Conservation (phyloP, 2,329 filamentous ascomycete species). For the Thelonectria blattea region DNA sequence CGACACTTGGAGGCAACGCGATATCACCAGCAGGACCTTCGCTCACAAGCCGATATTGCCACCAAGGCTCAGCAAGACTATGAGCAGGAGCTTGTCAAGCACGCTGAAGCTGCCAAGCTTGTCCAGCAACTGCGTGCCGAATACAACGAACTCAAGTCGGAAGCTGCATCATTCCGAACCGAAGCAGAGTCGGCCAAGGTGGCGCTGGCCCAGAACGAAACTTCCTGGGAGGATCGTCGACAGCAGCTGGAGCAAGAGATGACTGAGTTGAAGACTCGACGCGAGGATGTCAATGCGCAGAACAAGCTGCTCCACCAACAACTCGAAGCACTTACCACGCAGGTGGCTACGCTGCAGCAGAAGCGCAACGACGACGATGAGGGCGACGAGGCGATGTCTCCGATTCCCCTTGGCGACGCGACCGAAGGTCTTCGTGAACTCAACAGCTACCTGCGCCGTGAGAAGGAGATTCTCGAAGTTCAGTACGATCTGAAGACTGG, state of each 20-base stretch:
- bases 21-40: conserved; percentile 89
- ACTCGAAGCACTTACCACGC: conserved; percentile 79
- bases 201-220: conserved; percentile 78
- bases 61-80: conserved; percentile 94
- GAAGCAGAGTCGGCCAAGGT: conserved; percentile 87
- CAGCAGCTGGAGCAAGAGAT: conserved; percentile 85
- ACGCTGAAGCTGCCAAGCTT: conserved; percentile 90
- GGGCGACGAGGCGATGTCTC: conserved; percentile 59
- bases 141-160: conserved; percentile 80
- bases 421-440: conserved; percentile 85
- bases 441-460: conserved; percentile 87
- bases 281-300: conserved; percentile 85
- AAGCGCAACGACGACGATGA: conserved; percentile 64
- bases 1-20: conserved; percentile 79
- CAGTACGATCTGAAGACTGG: conserved; percentile 89
- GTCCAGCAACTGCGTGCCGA: conserved; percentile 81
- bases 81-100: conserved; percentile 91
- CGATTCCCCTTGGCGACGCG: conserved; percentile 61
- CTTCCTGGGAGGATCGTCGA: conserved; percentile 85
- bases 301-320: conserved; percentile 92
- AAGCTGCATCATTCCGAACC: conserved; percentile 74
- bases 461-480: conserved; percentile 98
- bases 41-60: conserved; percentile 91
- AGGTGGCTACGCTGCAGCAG: conserved; percentile 81
- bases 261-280: conserved; percentile 74